Evolutionary conservation across 495 filamentous ascomycete genomes (phyloP), one percentile per base, ranked within the genome.

Genomic region (Amniculicola lignicola): DNA sequence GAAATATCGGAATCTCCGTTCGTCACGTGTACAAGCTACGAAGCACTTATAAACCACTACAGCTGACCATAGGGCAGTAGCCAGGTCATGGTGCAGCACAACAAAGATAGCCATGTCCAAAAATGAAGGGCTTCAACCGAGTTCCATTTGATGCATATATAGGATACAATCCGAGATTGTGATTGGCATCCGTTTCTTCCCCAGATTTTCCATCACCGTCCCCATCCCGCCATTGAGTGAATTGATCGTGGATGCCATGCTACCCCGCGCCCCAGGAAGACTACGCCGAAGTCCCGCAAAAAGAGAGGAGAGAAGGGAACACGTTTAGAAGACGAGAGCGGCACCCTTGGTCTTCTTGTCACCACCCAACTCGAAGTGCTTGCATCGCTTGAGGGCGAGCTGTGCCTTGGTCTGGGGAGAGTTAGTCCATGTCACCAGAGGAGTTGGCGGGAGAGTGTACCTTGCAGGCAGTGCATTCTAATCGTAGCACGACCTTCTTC

Each of bases 281-380:
- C 56, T 59, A 53, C 56, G 56, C 56, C 56, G 49, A 59, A 42
- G 56, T 28, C 56, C 47, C 27, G 27, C 31, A 46, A 48, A 47
- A 48, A 47, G 37, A 48, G 43, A 37, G 39, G 48, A 36, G 18
- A 56, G 43, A 53, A 54, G 46, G 35, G 63, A 56, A 65, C 22
- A 31, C 51, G 54, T 45, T 58, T 93, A 99, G 81, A 97, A 99
- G 67, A 99, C 94, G 69, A 99, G 82, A 67, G 94, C 94, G 69
- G 93, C 93, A 85, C 94, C 94, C 88, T 99, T 99, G 72, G 94
- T 99, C 90, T 99, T 99, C 90, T 99, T 99, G 85, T 99, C 94
- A 80, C 94, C 94, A 84, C 93, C 92, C 71, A 97, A 78, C 80
- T 97, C 92, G 79, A 97, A 97, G 84, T 97, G 92, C 86, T 97